Evolutionary conservation across 371 early-diverging fungal genomes (phyloP).

Genomic region (Mucor plumbeus): DNA sequence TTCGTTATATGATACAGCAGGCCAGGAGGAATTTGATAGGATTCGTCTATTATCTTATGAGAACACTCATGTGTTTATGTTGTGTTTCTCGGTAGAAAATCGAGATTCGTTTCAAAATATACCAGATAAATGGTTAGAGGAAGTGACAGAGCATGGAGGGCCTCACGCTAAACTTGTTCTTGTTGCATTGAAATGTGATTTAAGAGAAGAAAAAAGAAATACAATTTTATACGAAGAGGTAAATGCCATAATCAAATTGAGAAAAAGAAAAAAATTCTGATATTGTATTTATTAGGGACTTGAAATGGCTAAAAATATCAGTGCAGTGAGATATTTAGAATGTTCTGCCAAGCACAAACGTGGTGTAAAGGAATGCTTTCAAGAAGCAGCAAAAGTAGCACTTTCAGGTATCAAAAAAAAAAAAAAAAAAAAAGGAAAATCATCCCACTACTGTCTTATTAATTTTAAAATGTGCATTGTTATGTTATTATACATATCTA

Average conservation of each 20-base stretch:
- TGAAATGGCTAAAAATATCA: constrained; percentile 49
- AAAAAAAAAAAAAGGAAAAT: background rate
- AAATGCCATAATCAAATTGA: background rate
- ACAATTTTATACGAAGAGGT: constrained; percentile 58
- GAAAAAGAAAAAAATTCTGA: background rate
- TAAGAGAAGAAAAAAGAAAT: constrained; percentile 48
- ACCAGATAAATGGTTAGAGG: constrained; percentile 56
- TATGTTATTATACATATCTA: constrained; percentile 1
- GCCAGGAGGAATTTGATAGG: constrained; percentile 72
- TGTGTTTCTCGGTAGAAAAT: constrained; percentile 64
- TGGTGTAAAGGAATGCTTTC: constrained; percentile 58
- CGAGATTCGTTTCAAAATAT: constrained; percentile 64
- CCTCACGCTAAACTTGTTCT: constrained; percentile 53
- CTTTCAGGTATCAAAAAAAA: constrained; percentile 35
- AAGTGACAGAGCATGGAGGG: constrained; percentile 53
- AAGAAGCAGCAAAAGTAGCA: constrained; percentile 57
- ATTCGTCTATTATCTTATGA: constrained; percentile 58
- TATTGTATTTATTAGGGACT: constrained; percentile 37
- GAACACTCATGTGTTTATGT: constrained; percentile 58
- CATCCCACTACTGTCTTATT: background rate
- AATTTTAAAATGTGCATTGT: background rate
- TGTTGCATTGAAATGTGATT: constrained; percentile 64
- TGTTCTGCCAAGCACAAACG: constrained; percentile 62
- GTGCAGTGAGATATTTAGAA: constrained; percentile 57
- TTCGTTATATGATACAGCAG: constrained; percentile 93